Evolutionary conservation across 2,329 filamentous ascomycete genomes (phyloP), one percentile per base, ranked within the genome.

Genomic region (Trichoderma asperellum): DNA sequence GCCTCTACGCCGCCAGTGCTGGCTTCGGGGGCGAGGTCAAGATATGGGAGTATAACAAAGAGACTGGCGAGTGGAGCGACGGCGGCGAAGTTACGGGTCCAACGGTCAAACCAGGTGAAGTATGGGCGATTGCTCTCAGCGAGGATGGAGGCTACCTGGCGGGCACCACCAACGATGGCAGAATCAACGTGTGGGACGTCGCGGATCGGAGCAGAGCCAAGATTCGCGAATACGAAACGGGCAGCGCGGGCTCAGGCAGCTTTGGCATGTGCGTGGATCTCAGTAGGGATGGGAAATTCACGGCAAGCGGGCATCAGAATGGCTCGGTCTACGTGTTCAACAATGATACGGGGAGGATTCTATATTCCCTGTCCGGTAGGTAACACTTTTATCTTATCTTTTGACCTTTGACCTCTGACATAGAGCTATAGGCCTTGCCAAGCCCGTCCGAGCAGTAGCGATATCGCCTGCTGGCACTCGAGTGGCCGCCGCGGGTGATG

Each of bases 281-380:
- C 78, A 90, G 88, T 74, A 80, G 83, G 24, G 92, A 99, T 79
- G 95, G 94, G 65, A 90, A 88, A 72, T 91, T 93, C 79, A 96
- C 94, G 35, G 95, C 94, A 4, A 96, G 92, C 64, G 96, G 96
- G 0, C 95, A 99, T 80, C 92, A 97, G 78, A 97, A 92, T 75
- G 96, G 96, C 18, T 90, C 89, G 14, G 88, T 98, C 72, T 97
- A 97, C 81, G 89, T 99, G 71, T 99, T 98, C 85, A 94, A 94
- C 83, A 98, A 97, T 76, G 91, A 94, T 74, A 93, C 92, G 0
- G 92, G 93, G 4, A 88, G 93, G 66, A 88, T 99, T 74, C 85
- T 92, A 14, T 95, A 97, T 80, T 96, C 93, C 8, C 84, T 99
- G 29, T 90, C 93, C 67, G 91, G 92, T 92, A 82, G 71, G 85